Evolutionary conservation across 345 rosid genomes (phyloP).

Genomic region (Passiflora organensis): DNA sequence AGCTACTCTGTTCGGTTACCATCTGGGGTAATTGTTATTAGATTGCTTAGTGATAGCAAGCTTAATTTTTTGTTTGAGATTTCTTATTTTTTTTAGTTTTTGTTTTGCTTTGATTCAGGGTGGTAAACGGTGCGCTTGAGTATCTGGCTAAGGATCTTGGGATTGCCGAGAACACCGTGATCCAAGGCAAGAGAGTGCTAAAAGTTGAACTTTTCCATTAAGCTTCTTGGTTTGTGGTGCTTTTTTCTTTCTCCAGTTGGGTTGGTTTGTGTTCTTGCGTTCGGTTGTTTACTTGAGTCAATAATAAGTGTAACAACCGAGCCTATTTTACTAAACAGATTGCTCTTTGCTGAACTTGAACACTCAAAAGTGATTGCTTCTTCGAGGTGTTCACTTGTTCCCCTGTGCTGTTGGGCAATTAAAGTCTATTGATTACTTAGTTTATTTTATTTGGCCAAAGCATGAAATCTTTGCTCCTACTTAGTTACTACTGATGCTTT

Average conservation of each 20-base stretch:
- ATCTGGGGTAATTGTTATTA: slow-evolving; percentile 56
- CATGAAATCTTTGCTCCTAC: no score
- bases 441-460: no score
- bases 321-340: neutral
- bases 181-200: slow-evolving; percentile 64
- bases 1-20: slow-evolving; percentile 93
- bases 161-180: slow-evolving; percentile 68
- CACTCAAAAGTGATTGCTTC: no score
- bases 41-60: neutral
- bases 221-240: neutral
- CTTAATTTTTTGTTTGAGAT: neutral
- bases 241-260: neutral
- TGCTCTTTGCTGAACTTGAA: no score
- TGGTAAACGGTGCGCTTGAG: slow-evolving; percentile 93
- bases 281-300: neutral
- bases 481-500: no score
- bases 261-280: neutral
- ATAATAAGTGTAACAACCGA: no score
- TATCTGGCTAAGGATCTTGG: slow-evolving; percentile 96
- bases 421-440: no score
- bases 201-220: neutral
- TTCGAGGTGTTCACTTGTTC: no score
- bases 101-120: slow-evolving; percentile 40
- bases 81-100: neutral
- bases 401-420: no score